Evolutionary conservation across 345 rosid genomes (phyloP), one percentile per base, ranked within the genome.

Genomic region (Eucalyptus regnans): DNA sequence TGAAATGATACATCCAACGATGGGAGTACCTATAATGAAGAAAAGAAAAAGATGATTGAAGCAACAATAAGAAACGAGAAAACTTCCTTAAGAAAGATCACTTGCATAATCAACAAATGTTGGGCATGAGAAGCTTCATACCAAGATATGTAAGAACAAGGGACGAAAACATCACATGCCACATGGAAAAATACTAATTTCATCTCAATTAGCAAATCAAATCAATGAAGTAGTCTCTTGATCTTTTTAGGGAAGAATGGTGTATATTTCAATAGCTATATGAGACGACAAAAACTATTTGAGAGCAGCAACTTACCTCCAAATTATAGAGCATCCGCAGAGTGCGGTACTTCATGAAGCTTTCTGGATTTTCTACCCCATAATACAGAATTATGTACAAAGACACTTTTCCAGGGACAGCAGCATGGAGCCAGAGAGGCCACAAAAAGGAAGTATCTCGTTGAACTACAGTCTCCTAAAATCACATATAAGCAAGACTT

Each of bases 401-500:
- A 66, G 96, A 94, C 87, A 94, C 90, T 48, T 90, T 92, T 93
- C 99, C 99, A 89, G 99, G 97, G 88, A 91, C 91, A 90, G 99
- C 96, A 92, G 99, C 99, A 86, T 95, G 99, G 92, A 97, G 90
- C 99, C 99, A 97, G 58, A 98, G 94, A 89, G 99, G 97, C 99
- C 99, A 97, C 85, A 91, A 89, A 64, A 98, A 93, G 83, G 98
- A 92, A 89, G 88, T 91, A 64, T 91, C 96, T 54, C 95, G 93
- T 89, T 92, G 92, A 88, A 95, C 88, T 86, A 94, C 89, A 86
- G 91, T 88, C 90, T 94, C 96, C 99, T 98, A 92, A 90, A 90
- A 88, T 89, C 33, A 87, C 86, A 89, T n/a, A 87, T 50, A 88
- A 87, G 84, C 52, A 88, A 91, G 87, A 87, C 64, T 56, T 87